Conservation (phyloP, 2,329 filamentous ascomycete genomes). For the Claviceps africana region DNA sequence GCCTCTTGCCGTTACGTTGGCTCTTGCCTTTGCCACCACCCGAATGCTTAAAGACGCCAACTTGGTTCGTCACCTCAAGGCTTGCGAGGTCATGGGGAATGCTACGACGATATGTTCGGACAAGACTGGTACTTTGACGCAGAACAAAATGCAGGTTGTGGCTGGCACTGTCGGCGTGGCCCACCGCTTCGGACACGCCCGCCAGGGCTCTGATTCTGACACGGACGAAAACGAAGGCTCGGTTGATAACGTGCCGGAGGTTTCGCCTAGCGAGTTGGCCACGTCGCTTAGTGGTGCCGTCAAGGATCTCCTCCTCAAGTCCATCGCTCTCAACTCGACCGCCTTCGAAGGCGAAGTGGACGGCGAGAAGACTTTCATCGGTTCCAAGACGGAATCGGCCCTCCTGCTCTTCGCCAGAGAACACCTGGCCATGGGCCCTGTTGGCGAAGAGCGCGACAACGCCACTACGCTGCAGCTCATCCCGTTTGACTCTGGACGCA, state of each 20-base stretch:
- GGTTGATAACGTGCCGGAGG: slow-evolving; percentile 20
- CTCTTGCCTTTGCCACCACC: slow-evolving; percentile 62
- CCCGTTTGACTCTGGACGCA: slow-evolving; percentile 62
- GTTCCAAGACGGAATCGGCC: slow-evolving; percentile 66
- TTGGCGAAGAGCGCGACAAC: slow-evolving; percentile 50
- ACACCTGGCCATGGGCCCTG: slow-evolving; percentile 51
- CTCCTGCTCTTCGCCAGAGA: slow-evolving; percentile 55
- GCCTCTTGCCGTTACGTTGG: slow-evolving; percentile 63
- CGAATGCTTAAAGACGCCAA: slow-evolving; percentile 69
- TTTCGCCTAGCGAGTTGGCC: slow-evolving; percentile 32
- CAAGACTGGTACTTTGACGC: slow-evolving; percentile 53
- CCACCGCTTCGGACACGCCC: slow-evolving; percentile 37
- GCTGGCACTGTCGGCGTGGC: slow-evolving; percentile 43
- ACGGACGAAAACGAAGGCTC: slow-evolving; percentile 12
- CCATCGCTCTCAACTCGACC: slow-evolving; percentile 54
- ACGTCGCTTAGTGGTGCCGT: slow-evolving; percentile 30
- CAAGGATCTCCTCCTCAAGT: slow-evolving; percentile 42
- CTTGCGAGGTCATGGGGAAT: slow-evolving; percentile 72
- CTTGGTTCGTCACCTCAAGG: slow-evolving; percentile 59
- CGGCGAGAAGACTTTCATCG: slow-evolving; percentile 52
- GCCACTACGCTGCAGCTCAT: slow-evolving; percentile 49
- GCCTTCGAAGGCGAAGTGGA: slow-evolving; percentile 65
- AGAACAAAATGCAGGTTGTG: slow-evolving; percentile 57
- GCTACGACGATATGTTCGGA: slow-evolving; percentile 58
- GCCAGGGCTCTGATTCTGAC: slow-evolving; percentile 13